A percentile compares a stretch with the other conserved stretches of the same genome.
phyloP scores from a whole-genome alignment of 169 alveolate genomes.

The Cryptosporidium canis region DNA sequence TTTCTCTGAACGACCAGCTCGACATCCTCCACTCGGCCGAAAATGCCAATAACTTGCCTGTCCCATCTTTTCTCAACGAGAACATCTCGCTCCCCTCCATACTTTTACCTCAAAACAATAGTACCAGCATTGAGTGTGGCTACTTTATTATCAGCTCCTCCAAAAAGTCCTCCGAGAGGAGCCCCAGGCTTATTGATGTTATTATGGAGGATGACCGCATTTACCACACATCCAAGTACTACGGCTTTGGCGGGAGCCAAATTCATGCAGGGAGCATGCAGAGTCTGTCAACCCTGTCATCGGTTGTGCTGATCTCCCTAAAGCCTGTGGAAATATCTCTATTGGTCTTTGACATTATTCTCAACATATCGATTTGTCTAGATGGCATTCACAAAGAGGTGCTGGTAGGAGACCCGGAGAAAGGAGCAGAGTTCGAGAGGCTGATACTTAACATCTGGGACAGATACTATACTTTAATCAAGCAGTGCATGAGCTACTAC shows the following conservation, averaged over 20 bases:
- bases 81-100: constrained; percentile 35
- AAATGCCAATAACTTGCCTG: constrained; percentile 30
- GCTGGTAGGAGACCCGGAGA: not conserved
- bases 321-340: constrained; percentile 45
- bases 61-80: constrained; percentile 49
- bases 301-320: constrained; percentile 33
- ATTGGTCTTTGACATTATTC: constrained; percentile 13
- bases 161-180: not conserved
- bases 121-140: constrained; percentile 52
- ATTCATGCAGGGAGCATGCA: not conserved
- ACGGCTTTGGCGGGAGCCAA: not conserved
- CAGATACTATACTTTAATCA: not conserved
- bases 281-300: constrained; percentile 14
- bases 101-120: constrained; percentile 33
- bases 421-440: not conserved
- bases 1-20: not conserved
- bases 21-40: constrained; percentile 50
- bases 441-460: constrained; percentile 26
- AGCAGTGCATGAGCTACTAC: constrained; percentile 39
- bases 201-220: constrained; percentile 69
- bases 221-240: constrained; percentile 27
- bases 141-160: constrained; percentile 27
- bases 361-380: constrained; percentile 31
- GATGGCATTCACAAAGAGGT: not conserved
- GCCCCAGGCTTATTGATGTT: constrained; percentile 33